These are phyloP conservation scores for Metarhizium album DNA, from an alignment of 2,329 filamentous ascomycete species.

Conservation along the genomic window DNA sequence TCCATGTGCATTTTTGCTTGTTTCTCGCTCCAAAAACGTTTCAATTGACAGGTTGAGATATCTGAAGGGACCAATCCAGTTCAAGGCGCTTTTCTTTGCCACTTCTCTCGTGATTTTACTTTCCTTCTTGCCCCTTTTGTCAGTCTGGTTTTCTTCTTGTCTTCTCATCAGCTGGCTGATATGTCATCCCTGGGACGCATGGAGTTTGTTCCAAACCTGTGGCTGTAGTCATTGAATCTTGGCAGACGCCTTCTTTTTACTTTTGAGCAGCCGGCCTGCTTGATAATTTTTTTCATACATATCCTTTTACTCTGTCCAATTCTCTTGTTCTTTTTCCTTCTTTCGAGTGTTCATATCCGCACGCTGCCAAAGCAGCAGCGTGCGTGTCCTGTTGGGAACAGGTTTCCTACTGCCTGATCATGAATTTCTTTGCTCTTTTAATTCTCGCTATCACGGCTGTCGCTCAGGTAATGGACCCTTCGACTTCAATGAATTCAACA, in stretches of 20 bases:
- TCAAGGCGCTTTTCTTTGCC: not conserved
- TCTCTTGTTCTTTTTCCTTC: not conserved
- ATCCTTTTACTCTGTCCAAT: not conserved
- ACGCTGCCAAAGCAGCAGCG: not conserved
- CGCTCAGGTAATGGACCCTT: conserved; percentile 9
- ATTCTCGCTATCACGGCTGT: conserved; percentile 11
- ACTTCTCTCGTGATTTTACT: not conserved
- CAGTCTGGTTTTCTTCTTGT: not conserved
- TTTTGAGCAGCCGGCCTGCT: not conserved
- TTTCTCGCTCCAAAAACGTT: not conserved
- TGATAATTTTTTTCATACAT: not conserved
- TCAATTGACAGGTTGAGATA: not conserved
- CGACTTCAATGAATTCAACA: not conserved
- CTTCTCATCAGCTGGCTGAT: not conserved
- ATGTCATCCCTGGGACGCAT: not conserved
- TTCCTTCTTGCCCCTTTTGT: not conserved
- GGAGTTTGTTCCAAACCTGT: not conserved
- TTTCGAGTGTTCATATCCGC: not conserved
- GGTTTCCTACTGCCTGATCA: conserved; percentile 4
- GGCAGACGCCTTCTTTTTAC: not conserved
- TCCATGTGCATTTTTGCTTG: not conserved
- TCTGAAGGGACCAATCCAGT: not conserved
- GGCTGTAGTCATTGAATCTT: not conserved
- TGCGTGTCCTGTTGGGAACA: not conserved
- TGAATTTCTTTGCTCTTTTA: conserved; percentile 12